Evolutionary conservation across 495 filamentous ascomycete species (phyloP).

Genomic region (Cryomyces antarcticus): DNA sequence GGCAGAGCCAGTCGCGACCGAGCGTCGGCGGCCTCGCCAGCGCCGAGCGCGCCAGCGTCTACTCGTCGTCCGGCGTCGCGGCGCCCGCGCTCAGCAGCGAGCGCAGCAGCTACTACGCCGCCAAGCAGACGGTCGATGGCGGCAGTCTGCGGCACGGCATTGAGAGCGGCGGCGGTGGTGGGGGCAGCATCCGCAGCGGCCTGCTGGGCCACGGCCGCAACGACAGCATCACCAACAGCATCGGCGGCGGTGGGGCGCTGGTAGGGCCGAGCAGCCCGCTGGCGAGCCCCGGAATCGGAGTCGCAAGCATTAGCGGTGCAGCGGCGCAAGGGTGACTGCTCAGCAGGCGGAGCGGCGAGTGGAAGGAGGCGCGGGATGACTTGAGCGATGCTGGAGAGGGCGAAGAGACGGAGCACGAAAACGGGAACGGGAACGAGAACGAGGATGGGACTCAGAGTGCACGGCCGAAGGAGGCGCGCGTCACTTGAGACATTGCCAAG

Average conservation of each 20-base stretch:
- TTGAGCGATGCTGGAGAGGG: too few relatives aligned
- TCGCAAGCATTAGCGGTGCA: too few relatives aligned
- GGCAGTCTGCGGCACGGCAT: slow-evolving; percentile 43
- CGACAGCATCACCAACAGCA: slow-evolving; percentile 65
- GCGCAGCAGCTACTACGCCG: slow-evolving; percentile 60
- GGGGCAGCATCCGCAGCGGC: slow-evolving; percentile 58
- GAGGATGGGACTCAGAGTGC: too few relatives aligned
- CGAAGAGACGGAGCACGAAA: too few relatives aligned
- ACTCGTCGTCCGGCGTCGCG: slow-evolving; percentile 53
- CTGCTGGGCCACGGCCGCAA: slow-evolving; percentile 54
- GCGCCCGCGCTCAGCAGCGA: slow-evolving; percentile 44
- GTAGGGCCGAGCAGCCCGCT: slow-evolving; percentile 32
- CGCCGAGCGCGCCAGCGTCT: slow-evolving; percentile 60
- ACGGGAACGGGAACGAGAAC: too few relatives aligned
- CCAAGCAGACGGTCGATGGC: slow-evolving; percentile 45
- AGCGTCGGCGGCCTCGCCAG: slow-evolving; percentile 42
- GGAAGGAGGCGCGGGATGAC: too few relatives aligned
- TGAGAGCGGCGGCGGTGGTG: slow-evolving; percentile 24
- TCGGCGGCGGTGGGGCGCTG: slow-evolving; percentile 29
- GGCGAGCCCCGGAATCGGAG: slow-evolving; percentile 28
- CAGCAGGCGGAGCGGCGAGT: too few relatives aligned
- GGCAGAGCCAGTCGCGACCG: slow-evolving; percentile 17
- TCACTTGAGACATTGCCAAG: too few relatives aligned
- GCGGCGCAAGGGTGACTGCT: too few relatives aligned
- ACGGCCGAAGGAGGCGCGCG: too few relatives aligned